Conservation (phyloP, 768 basidiomycete species). For the Boletus patriciae region DNA sequence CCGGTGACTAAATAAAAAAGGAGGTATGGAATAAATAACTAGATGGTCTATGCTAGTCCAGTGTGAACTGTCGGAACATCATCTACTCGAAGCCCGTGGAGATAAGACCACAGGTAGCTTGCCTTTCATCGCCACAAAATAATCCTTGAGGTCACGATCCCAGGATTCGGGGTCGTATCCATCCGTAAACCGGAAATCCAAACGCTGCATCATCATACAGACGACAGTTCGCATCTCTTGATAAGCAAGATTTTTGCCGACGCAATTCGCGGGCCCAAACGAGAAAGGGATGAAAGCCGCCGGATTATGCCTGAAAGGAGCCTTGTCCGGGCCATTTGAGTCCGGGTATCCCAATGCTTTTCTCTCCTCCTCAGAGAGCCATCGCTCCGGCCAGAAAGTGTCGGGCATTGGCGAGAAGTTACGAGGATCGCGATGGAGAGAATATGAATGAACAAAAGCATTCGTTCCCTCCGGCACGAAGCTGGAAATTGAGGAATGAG, state of each 20-base stretch:
- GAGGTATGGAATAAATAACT: slow-evolving; percentile 20
- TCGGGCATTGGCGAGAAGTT: slow-evolving; percentile 49
- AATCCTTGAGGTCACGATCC: slow-evolving; percentile 39
- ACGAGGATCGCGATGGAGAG: slow-evolving; percentile 46
- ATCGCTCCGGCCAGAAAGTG: slow-evolving; percentile 46
- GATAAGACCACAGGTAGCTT: slow-evolving; percentile 36
- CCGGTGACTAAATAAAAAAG: slow-evolving; percentile 12
- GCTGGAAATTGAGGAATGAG: slow-evolving; percentile 29
- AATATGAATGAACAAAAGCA: slow-evolving; percentile 43
- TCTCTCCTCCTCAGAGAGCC: slow-evolving; percentile 36
- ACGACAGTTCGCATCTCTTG: slow-evolving; percentile 44
- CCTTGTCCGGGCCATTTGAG: slow-evolving; percentile 23
- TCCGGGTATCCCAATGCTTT: slow-evolving; percentile 27
- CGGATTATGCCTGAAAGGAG: slow-evolving; percentile 34
- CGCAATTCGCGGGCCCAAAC: slow-evolving; percentile 45
- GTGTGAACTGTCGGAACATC: slow-evolving; percentile 13
- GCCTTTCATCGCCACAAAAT: slow-evolving; percentile 39
- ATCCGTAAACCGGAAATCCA: slow-evolving; percentile 42
- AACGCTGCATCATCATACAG: slow-evolving; percentile 39
- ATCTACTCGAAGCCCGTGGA: slow-evolving; percentile 28
- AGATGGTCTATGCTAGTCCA: slow-evolving; percentile 28
- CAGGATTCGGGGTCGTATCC: slow-evolving; percentile 37
- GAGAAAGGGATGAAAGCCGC: slow-evolving; percentile 48
- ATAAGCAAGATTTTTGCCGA: slow-evolving; percentile 44
- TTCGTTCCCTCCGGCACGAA: slow-evolving; percentile 46